phyloP scores from a whole-genome alignment of 495 filamentous ascomycete genomes.

The Cercophora sp. region DNA sequence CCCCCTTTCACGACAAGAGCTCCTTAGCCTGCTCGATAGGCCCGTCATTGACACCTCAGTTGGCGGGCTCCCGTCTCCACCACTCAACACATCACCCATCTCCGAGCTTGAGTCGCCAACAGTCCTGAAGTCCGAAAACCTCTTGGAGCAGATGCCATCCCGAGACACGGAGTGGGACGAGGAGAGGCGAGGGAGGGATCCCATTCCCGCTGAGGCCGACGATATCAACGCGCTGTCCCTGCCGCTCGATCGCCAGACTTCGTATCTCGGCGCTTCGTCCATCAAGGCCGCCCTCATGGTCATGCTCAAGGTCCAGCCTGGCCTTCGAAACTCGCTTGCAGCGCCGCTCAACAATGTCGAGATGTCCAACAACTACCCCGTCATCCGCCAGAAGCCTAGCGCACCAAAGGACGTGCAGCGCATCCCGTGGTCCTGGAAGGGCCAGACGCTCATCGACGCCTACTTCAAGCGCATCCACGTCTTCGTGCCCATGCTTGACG shows the following conservation, averaged over 20 bases:
- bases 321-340: constrained; percentile 54
- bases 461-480: constrained; percentile 76
- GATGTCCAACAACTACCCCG: constrained; percentile 44
- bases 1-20: constrained; percentile 48
- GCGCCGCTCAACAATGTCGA: constrained; percentile 45
- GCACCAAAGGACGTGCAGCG: constrained; percentile 48
- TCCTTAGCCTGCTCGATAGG: constrained; percentile 47
- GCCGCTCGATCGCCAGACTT: constrained; percentile 64
- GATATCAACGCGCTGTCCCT: constrained; percentile 81
- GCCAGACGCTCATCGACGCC: constrained; percentile 63
- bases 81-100: constrained; percentile 38
- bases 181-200: constrained; percentile 50
- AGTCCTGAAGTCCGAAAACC: constrained; percentile 40
- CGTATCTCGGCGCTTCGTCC: constrained; percentile 78
- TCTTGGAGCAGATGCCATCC: constrained; percentile 53
- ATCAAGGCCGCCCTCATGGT: constrained; percentile 78
- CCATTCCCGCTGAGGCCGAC: constrained; percentile 67
- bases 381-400: constrained; percentile 44
- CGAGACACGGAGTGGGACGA: constrained; percentile 57
- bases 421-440: constrained; percentile 56
- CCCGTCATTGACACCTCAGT: constrained; percentile 36
- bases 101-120: constrained; percentile 42
- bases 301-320: constrained; percentile 71
- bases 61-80: constrained; percentile 42
- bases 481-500: constrained; percentile 74